Percentiles rank a stretch among this genome's conserved stretches.
These are phyloP conservation scores for Solioccasus polychromus DNA, from an alignment of 768 basidiomycete species.

Conservation along the genomic window DNA sequence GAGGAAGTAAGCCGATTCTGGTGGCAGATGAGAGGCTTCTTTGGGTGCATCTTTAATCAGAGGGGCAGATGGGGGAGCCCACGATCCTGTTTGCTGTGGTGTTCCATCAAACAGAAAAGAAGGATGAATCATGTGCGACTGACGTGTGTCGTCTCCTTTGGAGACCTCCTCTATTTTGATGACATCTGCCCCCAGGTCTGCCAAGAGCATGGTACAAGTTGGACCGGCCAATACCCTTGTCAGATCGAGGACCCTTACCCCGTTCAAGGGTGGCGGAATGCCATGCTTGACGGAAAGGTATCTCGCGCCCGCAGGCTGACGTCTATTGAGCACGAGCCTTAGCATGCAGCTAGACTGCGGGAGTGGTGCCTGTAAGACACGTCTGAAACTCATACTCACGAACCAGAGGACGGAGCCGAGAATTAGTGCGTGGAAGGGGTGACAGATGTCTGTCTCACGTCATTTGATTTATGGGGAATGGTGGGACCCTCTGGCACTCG, in stretches of 20 bases:
- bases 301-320: slow-evolving; percentile 4
- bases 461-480: slow-evolving; percentile 9
- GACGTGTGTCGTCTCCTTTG: slow-evolving; percentile 88
- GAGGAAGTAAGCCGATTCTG: slow-evolving; percentile 93
- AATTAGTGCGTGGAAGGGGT: slow-evolving; percentile 14
- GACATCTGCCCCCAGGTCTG: slow-evolving; percentile 89
- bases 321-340: background rate
- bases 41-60: slow-evolving; percentile 45
- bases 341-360: too few species aligned
- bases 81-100: slow-evolving; percentile 46
- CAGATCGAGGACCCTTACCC: slow-evolving; percentile 82
- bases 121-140: slow-evolving; percentile 23
- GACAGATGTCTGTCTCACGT: slow-evolving; percentile 23
- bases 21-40: slow-evolving; percentile 63
- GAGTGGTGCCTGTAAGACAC: too few species aligned
- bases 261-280: slow-evolving; percentile 76
- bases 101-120: slow-evolving; percentile 12
- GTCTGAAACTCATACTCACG: too few species aligned
- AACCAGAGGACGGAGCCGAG: slow-evolving; percentile 11
- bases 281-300: slow-evolving; percentile 34
- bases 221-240: slow-evolving; percentile 92
- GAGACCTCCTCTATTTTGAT: slow-evolving; percentile 84
- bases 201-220: slow-evolving; percentile 90
- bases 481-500: slow-evolving; percentile 23
- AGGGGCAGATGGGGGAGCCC: slow-evolving; percentile 63